Base-by-base conservation (phyloP, 2,329 filamentous ascomycete genomes). In the Domatiomyces globalis region DNA sequence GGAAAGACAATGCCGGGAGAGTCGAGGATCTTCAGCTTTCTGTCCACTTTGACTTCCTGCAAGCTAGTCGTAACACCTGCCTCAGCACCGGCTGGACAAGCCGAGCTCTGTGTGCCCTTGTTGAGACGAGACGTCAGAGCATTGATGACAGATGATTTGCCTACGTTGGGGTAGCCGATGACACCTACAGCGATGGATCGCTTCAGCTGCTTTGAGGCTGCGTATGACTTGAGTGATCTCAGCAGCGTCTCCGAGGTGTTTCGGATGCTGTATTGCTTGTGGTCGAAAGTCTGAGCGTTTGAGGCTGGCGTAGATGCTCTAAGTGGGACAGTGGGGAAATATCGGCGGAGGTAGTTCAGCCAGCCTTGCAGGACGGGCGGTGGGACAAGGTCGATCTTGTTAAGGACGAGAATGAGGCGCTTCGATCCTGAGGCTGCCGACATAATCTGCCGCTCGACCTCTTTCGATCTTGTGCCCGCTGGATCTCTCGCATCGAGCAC, bases 71-170 rank as follows among this genome's bases (percentile, higher is more conserved):
- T 95, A 42, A 95, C 87, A 50, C 89, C 89, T 19, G 89, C 89
- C 71, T 95, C 89, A 27, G 89, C 88, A 54, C 89, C 89, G 1
- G 86, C 85, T 1, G 89, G 89, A 66, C 88, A 95, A 44, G 87
- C 85, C 36, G 76, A 74, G 60, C 77, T 72, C 59, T 68, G 66
- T 45, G 71, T 71, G 39, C 78, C 79, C 58, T 75, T 74, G 63
- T 78, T 81, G 60, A 95, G 73, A 39, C 87, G 80, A 39, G 85
- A 81, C 18, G 87, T 84, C 51, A 95, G 80, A 15, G 88, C 86
- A 67, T 95, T 95, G 76, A 95, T 95, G 15, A 92, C 98, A 47
- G 89, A 95, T 1, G 94, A 98, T 72, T 98, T 98, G 71, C 92
- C 92, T 57, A 98, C 89, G 66, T 95, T 95, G 62, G 89, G 89